Conservation (phyloP, 345 rosid species). For the Carallia brachiata region DNA sequence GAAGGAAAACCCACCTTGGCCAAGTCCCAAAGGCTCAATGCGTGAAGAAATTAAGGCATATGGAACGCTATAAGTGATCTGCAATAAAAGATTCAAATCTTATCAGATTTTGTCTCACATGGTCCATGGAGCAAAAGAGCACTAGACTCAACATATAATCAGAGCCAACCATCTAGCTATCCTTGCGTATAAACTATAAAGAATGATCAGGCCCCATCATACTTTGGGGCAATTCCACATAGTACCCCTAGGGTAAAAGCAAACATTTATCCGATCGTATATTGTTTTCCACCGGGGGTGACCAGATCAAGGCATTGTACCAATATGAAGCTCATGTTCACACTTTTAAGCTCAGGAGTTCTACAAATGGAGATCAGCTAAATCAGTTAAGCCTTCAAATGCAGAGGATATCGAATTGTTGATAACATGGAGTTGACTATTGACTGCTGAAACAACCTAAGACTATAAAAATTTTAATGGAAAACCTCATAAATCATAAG, state of each 20-base stretch:
- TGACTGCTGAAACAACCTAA: background rate
- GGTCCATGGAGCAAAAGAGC: background rate
- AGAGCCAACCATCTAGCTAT: background rate
- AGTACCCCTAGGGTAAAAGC: background rate
- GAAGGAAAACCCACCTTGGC: constrained; percentile 67
- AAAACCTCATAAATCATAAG: constrained; percentile 6
- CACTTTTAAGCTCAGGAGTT: too few species aligned
- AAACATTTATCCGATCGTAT: background rate
- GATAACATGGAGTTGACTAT: too few species aligned
- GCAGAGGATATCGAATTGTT: too few species aligned
- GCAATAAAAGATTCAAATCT: constrained; percentile 30
- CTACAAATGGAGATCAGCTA: too few species aligned
- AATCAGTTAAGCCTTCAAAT: too few species aligned
- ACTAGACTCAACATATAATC: constrained; percentile 2
- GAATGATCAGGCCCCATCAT: constrained; percentile 9
- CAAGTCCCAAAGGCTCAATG: constrained; percentile 87
- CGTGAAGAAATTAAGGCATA: constrained; percentile 89
- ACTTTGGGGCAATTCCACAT: constrained; percentile 8
- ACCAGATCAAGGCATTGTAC: too few species aligned
- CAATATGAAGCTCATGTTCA: too few species aligned
- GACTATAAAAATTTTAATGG: background rate
- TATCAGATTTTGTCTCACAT: constrained; percentile 18
- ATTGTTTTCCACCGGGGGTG: too few species aligned
- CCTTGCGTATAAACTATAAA: background rate
- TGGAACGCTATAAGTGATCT: constrained; percentile 96